A percentile compares a stretch with the other conserved stretches of the same genome.
phyloP scores from a whole-genome alignment of 202 grass and related monocot genomes.

The Digitaria exilis region DNA sequence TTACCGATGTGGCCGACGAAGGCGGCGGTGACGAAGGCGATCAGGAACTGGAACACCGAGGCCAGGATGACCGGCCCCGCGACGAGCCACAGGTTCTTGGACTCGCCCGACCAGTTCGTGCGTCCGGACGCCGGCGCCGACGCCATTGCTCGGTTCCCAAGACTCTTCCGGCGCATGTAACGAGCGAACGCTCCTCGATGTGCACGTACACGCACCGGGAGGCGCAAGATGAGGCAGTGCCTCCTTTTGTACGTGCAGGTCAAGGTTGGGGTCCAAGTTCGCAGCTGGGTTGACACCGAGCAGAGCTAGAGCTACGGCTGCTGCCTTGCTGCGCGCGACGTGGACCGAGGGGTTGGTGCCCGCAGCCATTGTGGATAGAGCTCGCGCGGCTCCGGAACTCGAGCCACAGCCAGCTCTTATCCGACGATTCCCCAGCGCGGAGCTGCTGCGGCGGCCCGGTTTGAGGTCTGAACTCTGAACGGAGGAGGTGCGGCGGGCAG shows the following conservation, averaged over 20 bases:
- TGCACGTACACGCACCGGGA: not conserved
- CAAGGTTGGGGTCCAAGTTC: slow-evolving; percentile 37
- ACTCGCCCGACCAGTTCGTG: slow-evolving; percentile 49
- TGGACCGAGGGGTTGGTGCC: not conserved
- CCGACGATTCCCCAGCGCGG: not conserved
- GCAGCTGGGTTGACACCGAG: slow-evolving; percentile 13
- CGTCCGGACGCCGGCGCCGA: not conserved
- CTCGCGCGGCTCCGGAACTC: not conserved
- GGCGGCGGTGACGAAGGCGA: slow-evolving; percentile 55
- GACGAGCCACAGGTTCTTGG: slow-evolving; percentile 48
- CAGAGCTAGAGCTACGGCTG: not conserved
- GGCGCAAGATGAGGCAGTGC: not conserved
- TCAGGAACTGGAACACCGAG: slow-evolving; percentile 47
- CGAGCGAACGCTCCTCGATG: not conserved
- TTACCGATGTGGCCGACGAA: slow-evolving; percentile 65
- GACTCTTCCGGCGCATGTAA: not conserved
- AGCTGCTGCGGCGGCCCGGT: not conserved
- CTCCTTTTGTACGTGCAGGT: slow-evolving; percentile 35
- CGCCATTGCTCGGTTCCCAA: slow-evolving; percentile 20
- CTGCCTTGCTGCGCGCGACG: not conserved
- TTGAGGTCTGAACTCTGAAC: not conserved
- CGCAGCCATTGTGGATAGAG: slow-evolving; percentile 22
- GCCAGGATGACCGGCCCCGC: slow-evolving; percentile 63
- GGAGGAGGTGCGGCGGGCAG: not conserved
- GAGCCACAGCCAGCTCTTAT: slow-evolving; percentile 15